Percentiles rank a stretch among this genome's conserved stretches.
phyloP scores from a whole-genome alignment of 441 rosid genomes.

The Pelargonium fulgidum region DNA sequence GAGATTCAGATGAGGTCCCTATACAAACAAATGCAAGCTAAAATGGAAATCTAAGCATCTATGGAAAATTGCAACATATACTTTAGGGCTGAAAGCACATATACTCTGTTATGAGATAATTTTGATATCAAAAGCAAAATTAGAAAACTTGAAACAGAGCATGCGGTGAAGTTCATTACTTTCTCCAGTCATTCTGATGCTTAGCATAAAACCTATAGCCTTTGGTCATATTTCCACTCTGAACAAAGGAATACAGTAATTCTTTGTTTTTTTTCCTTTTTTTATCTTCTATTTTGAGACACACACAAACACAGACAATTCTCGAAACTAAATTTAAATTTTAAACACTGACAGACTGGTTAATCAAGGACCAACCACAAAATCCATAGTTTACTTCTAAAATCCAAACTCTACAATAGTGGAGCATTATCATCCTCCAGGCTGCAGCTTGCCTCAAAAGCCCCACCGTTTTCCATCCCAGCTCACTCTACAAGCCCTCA shows the following conservation, averaged over 20 bases:
- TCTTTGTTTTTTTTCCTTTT: not conserved
- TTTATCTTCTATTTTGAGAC: not conserved
- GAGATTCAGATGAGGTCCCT: not conserved
- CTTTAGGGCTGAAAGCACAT: too few species aligned
- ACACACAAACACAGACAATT: not conserved
- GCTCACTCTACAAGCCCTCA: too few species aligned
- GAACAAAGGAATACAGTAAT: not conserved
- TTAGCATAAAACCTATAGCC: not conserved
- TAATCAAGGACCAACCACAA: not conserved
- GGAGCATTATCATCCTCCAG: not conserved
- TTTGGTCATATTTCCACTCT: not conserved
- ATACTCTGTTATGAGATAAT: not conserved
- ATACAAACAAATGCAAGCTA: not conserved
- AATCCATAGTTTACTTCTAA: not conserved
- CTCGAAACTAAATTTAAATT: not conserved
- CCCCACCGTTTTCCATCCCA: too few species aligned
- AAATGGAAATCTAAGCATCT: not conserved
- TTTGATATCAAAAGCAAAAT: not conserved
- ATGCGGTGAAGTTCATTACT: not conserved
- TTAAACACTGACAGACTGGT: not conserved
- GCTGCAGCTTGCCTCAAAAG: not conserved
- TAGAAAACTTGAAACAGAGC: not conserved
- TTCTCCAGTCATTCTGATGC: not conserved
- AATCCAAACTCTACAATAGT: not conserved
- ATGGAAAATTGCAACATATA: not conserved